phyloP scores from a whole-genome alignment of 1,284 basidiomycete genomes.

The Naganishia cerealis region DNA sequence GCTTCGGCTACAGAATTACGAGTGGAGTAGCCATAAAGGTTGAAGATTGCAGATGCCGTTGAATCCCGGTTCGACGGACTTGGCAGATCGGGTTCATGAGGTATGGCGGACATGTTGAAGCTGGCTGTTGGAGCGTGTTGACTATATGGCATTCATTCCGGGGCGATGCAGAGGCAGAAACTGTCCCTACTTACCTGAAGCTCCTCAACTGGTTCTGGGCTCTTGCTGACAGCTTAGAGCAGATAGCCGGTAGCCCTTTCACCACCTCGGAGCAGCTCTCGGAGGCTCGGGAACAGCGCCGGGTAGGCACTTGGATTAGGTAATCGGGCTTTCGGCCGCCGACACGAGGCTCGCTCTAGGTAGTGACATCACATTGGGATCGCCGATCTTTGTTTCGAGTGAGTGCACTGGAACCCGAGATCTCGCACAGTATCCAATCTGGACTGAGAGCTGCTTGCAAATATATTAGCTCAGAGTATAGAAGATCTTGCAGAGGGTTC shows the following conservation, averaged over 20 bases:
- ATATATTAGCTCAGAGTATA: not conserved
- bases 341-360: not conserved
- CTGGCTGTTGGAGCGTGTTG: not conserved
- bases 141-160: not conserved
- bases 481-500: not conserved
- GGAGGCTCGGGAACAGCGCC: conserved; percentile 2
- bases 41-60: conserved; percentile 26
- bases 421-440: not conserved
- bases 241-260: not conserved
- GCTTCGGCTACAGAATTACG: not conserved
- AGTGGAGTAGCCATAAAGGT: conserved; percentile 18
- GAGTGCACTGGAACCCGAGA: not conserved
- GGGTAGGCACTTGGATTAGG: not conserved
- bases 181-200: not conserved
- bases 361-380: not conserved
- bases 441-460: not conserved
- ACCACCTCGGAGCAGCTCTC: too few species aligned
- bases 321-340: not conserved
- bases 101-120: conserved; percentile 2
- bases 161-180: not conserved
- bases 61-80: conserved; percentile 23
- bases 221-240: not conserved
- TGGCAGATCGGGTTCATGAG: not conserved
- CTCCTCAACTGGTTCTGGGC: not conserved
- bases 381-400: not conserved